These are phyloP conservation scores for Pezicula radicicola DNA, from an alignment of 2,329 filamentous ascomycete genomes.

Conservation along the genomic window DNA sequence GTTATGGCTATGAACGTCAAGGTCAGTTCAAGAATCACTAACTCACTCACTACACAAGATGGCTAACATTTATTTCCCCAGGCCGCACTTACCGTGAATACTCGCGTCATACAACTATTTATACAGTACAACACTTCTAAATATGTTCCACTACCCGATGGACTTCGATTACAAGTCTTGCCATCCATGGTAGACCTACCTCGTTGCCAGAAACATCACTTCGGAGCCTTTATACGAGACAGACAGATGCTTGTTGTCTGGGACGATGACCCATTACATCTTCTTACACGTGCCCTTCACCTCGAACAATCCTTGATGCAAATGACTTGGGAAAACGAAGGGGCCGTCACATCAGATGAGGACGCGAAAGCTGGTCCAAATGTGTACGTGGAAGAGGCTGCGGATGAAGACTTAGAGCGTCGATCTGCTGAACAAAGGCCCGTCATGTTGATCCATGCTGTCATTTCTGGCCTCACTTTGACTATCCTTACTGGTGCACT, in stretches of 20 bases:
- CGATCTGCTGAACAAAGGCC: no score
- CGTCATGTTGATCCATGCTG: constrained; percentile 30
- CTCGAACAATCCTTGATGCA: constrained; percentile 52
- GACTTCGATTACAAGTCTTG: constrained; percentile 60
- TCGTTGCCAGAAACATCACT: constrained; percentile 61
- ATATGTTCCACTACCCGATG: constrained; percentile 57
- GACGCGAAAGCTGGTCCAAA: constrained; percentile 20
- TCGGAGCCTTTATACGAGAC: constrained; percentile 60
- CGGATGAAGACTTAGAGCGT: constrained; percentile 33
- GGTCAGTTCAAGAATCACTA: constrained; percentile 32
- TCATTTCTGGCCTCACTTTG: constrained; percentile 50
- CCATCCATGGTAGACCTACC: constrained; percentile 43
- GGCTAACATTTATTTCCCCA: constrained; percentile 23
- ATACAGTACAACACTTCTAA: constrained; percentile 41
- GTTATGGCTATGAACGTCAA: constrained; percentile 48
- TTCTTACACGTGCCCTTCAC: constrained; percentile 47
- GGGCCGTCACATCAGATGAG: constrained; percentile 27
- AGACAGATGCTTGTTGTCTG: constrained; percentile 55
- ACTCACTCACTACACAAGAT: no score
- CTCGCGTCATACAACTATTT: constrained; percentile 60
- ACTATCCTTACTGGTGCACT: constrained; percentile 48
- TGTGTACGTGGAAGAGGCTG: constrained; percentile 14
- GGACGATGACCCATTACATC: constrained; percentile 58
- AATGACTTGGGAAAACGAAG: constrained; percentile 52
- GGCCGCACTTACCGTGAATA: constrained; percentile 67